A percentile compares a stretch with the other conserved stretches of the same genome.
These are phyloP conservation scores for Adansonia rubrostipa DNA, from an alignment of 441 rosid species.

Conservation along the genomic window DNA sequence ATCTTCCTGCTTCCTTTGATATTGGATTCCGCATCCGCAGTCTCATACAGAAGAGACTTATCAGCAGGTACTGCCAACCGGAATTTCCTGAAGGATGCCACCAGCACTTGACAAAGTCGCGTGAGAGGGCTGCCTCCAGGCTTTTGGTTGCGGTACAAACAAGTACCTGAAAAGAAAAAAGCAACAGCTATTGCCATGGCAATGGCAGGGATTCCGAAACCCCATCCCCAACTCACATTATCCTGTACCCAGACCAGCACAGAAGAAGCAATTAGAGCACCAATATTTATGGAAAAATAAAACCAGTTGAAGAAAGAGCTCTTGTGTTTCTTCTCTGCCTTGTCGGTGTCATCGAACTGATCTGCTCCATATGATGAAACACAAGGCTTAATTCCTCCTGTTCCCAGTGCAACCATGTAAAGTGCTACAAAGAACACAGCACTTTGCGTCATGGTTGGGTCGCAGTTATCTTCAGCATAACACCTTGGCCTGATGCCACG, in stretches of 20 bases:
- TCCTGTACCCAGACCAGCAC: conserved; percentile 91
- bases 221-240: conserved; percentile 98
- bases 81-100: conserved; percentile 72
- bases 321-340: conserved; percentile 69
- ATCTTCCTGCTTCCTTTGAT: conserved; percentile 89
- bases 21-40: conserved; percentile 57
- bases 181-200: conserved; percentile 81
- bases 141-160: conserved; percentile 68
- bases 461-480: conserved; percentile 46
- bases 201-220: conserved; percentile 85
- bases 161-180: conserved; percentile 78
- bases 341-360: conserved; percentile 86
- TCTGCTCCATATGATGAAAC: conserved; percentile 96
- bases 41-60: conserved; percentile 68
- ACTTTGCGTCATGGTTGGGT: conserved; percentile 54
- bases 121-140: conserved; percentile 97
- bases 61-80: conserved; percentile 65
- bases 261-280: conserved; percentile 85
- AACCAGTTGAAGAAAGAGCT: conserved; percentile 95
- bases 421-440: conserved; percentile 70
- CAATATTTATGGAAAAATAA: conserved; percentile 82
- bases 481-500: conserved; percentile 75
- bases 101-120: conserved; percentile 73
- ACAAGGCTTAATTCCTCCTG: conserved; percentile 96
- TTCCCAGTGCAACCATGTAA: conserved; percentile 84